Evolutionary conservation across 352 stramenopile species (phyloP), one percentile per base, ranked within the genome.

Genomic region (Phytophthora megakarya): DNA sequence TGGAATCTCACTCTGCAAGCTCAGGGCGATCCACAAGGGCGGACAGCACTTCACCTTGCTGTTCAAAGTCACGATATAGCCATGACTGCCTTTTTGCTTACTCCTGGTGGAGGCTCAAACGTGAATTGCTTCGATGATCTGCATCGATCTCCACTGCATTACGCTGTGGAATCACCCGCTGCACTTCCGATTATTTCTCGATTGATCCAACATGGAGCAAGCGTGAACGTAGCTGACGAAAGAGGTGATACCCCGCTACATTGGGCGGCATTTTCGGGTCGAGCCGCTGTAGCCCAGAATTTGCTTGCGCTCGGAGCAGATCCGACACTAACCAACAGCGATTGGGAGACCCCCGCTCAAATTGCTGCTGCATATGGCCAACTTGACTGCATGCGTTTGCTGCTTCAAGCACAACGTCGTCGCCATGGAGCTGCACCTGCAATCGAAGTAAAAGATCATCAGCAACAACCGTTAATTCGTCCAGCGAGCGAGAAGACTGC

Each of bases 241-340:
- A 65, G 84, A 33, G 84, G 86, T 5, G 86, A 92, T 44, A 90
- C 80, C 0, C 68, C 81, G 18, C 57, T 95, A 22, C 86, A 95
- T 61, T 92, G 72, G 65, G 73, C 82, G 1, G 86, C 84, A 0
- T 72, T 87, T 12, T 78, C 69, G 1, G 86, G 86, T 42, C 75
- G 79, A 19, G 32, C 59, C 12, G 35, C 42, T 0, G 69, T 88
- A 21, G 67, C 74, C 1, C 73, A 76, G 9, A 57, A 72, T 10
- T 45, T 90, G 35, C 40, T 89, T 15, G 33, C 70, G 8, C 67
- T 75, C 4, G 81, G 80, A n/a, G 81, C 80, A 4, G 72, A 90
- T 28, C 61, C 75, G 3, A 75, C 56, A 2, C 52, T 75, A 10
- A 56, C 67, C n/a, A 92, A 90, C 46, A 76, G 64, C 47, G 84